Conservation (phyloP, 352 stramenopile genomes). For the Blastocystis hominis region DNA sequence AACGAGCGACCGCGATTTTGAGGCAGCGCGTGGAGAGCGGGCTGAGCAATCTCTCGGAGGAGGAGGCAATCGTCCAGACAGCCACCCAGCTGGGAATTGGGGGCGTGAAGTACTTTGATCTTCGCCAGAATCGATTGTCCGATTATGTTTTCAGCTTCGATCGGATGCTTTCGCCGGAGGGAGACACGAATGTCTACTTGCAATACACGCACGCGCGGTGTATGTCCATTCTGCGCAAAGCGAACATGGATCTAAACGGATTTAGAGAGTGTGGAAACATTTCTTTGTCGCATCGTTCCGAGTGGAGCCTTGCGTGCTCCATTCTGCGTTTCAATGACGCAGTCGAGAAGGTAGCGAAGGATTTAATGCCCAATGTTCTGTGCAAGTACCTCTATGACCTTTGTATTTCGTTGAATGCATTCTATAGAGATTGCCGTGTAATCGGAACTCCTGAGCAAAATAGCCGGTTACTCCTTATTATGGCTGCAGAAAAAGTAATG, state of each 20-base stretch:
- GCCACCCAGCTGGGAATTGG: slow-evolving; percentile 91
- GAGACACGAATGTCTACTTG: slow-evolving; percentile 97
- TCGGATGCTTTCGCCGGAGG: slow-evolving; percentile 95
- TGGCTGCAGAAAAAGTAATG: slow-evolving; percentile 87
- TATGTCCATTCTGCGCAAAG: slow-evolving; percentile 87
- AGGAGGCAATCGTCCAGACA: slow-evolving; percentile 80
- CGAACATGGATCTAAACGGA: slow-evolving; percentile 65
- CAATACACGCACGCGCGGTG: slow-evolving; percentile 95
- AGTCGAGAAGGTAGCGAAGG: slow-evolving; percentile 80
- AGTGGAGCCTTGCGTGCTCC: slow-evolving; percentile 68
- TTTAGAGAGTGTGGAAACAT: slow-evolving; percentile 63
- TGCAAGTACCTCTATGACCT: slow-evolving; percentile 95
- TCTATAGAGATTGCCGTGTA: slow-evolving; percentile 93
- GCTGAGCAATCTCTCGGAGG: slow-evolving; percentile 60
- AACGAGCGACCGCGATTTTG: slow-evolving; percentile 82
- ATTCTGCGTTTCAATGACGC: slow-evolving; percentile 88
- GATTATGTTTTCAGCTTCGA: slow-evolving; percentile 99
- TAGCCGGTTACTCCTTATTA: slow-evolving; percentile 87
- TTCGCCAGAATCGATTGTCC: slow-evolving; percentile 87
- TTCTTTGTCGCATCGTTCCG: slow-evolving; percentile 65
- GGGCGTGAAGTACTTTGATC: slow-evolving; percentile 99
- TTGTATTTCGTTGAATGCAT: slow-evolving; percentile 87
- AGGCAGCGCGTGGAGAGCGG: slow-evolving; percentile 78
- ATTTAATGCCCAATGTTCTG: slow-evolving; percentile 89
- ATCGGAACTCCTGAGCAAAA: slow-evolving; percentile 83